A percentile compares a stretch with the other conserved stretches of the same genome.
Evolutionary conservation across 768 basidiomycete species (phyloP).

Genomic region (Leccinum truebloodii): DNA sequence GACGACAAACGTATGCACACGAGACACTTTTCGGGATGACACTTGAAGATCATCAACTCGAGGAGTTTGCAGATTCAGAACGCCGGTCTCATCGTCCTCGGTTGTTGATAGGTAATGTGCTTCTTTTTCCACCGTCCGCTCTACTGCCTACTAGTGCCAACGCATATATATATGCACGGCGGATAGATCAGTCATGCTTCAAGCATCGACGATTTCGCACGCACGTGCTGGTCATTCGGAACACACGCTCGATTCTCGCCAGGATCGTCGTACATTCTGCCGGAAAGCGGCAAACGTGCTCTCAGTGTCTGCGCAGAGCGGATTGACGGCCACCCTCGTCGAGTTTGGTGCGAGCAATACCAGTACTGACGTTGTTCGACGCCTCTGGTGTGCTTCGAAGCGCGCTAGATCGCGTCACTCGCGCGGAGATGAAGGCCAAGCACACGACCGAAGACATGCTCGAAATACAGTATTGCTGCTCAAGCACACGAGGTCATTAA

Average conservation of each 20-base stretch:
- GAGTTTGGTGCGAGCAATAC: background rate
- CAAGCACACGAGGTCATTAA: background rate
- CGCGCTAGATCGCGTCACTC: slow-evolving; percentile 13
- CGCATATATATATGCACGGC: background rate
- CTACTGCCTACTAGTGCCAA: background rate
- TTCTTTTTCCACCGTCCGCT: background rate
- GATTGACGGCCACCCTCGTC: slow-evolving; percentile 33
- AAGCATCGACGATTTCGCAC: background rate
- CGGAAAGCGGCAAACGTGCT: slow-evolving; percentile 46
- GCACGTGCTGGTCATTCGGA: slow-evolving; percentile 7
- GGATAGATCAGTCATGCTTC: background rate
- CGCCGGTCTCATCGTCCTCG: background rate
- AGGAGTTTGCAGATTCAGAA: background rate
- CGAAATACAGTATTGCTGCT: slow-evolving; percentile 10
- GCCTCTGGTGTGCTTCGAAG: background rate
- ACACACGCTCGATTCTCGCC: slow-evolving; percentile 24
- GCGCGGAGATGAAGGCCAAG: slow-evolving; percentile 23
- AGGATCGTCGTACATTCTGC: slow-evolving; percentile 49
- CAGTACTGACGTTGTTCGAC: slow-evolving; percentile 45
- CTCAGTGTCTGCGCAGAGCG: slow-evolving; percentile 42
- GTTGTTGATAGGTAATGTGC: background rate
- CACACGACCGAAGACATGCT: slow-evolving; percentile 30
- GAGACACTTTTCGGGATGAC: background rate
- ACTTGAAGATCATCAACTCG: background rate
- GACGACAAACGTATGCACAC: background rate